Conservation (phyloP, 169 alveolate species). For the Cryptosporidium xiaoi region DNA sequence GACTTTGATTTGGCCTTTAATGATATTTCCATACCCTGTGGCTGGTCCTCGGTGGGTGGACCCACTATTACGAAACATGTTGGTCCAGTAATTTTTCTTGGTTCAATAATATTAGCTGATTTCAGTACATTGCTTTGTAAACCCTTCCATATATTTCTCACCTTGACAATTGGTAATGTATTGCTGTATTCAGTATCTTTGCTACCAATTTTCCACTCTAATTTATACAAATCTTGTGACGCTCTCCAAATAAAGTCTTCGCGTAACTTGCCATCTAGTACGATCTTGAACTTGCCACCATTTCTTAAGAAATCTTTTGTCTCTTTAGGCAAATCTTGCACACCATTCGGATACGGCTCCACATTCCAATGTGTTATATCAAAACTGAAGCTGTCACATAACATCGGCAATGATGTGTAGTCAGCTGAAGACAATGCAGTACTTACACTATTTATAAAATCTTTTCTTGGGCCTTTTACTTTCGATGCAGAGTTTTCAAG, state of each 20-base stretch:
- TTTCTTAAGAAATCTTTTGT: slow-evolving; percentile 87
- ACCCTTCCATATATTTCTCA: slow-evolving; percentile 90
- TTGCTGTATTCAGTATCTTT: slow-evolving; percentile 84
- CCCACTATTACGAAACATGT: slow-evolving; percentile 86
- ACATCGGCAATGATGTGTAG: slow-evolving; percentile 16
- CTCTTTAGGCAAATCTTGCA: slow-evolving; percentile 89
- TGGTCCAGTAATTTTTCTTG: slow-evolving; percentile 86
- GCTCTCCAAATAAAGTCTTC: slow-evolving; percentile 84
- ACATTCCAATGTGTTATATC: slow-evolving; percentile 89
- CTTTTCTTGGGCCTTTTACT: slow-evolving; percentile 42
- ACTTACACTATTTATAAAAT: slow-evolving; percentile 34
- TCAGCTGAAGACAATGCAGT: slow-evolving; percentile 33
- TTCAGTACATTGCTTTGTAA: slow-evolving; percentile 86
- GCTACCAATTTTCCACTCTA: slow-evolving; percentile 89
- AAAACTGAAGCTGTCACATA: slow-evolving; percentile 79
- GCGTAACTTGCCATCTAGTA: slow-evolving; percentile 79
- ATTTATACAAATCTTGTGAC: slow-evolving; percentile 84
- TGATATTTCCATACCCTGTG: slow-evolving; percentile 89
- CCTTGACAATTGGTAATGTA: slow-evolving; percentile 86
- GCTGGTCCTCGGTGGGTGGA: slow-evolving; percentile 91
- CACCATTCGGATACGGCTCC: slow-evolving; percentile 93
- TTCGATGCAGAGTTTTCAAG: slow-evolving; percentile 43
- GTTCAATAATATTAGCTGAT: slow-evolving; percentile 87
- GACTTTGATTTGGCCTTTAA: slow-evolving; percentile 86
- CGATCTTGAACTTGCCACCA: slow-evolving; percentile 85